Base-by-base conservation (phyloP, 441 rosid species). In the Codiaeum variegatum region DNA sequence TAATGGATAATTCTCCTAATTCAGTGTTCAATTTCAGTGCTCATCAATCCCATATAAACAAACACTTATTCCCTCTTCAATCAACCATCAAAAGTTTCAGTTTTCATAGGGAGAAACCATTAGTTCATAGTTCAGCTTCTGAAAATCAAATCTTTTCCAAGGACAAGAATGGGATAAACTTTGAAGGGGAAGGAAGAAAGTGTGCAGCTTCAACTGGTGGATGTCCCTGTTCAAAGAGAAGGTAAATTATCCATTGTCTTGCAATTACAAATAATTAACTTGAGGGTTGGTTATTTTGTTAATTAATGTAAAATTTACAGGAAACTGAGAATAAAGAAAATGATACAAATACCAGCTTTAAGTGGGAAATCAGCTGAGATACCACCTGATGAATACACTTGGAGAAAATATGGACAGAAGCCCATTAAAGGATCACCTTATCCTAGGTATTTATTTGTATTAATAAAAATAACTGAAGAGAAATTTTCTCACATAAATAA, bases 371-470 rank as follows among this genome's bases (percentile, higher is more conserved):
- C 81, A 62, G 91, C 95, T 56, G 98, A 90, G 69, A 87, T 92
- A 68, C 92, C 97, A 18, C 74, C 89, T 26, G 98, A 92, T 81
- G 97, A 89, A 61, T 83, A 82, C 55, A 88, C 94, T 0, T 90
- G 97, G 97, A 90, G 96, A 74, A 92, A 92, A 83, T 92, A 92
- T 80, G 98, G 97, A n/a, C 93, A 91, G 59, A 91, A 89, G 77
- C 93, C 98, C 46, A 92, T 92, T 81, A 92, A 92, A 59, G 93
- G 97, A 44, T 91, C 97, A 4, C 97, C 98, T 13, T 84, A 86
- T 79, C 98, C 98, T 77, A 86, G 96, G 97, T 90, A 91, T 47
- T 5, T 40, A 11, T 40, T 40, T 9, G 2, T 40, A 38, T 9
- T 8, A 38, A 38, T 8, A 8, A 38, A 38, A 38, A 38, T 6